Evolutionary conservation across 805 yeast species (phyloP).

Genomic region (Isabelozyma rhagii): DNA sequence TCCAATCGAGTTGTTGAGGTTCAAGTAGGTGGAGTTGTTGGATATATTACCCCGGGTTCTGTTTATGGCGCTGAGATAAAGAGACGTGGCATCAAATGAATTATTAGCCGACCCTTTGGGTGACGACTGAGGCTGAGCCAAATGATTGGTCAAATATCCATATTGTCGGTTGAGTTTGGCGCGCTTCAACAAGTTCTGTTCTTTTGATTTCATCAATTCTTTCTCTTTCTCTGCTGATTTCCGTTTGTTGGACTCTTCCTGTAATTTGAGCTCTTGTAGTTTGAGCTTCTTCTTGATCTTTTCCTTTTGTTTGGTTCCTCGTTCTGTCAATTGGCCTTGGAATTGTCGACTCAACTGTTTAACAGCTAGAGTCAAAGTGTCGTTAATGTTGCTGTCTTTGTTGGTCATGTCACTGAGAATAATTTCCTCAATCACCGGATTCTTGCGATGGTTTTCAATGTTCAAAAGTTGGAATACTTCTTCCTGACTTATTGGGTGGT

Average conservation of each 20-base stretch:
- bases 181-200: constrained; percentile 18
- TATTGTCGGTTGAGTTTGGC: constrained; percentile 28
- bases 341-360: constrained; percentile 17
- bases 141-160: constrained; percentile 32
- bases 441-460: constrained; percentile 2
- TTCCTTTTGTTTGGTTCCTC: constrained; percentile 23
- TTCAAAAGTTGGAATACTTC: constrained; percentile 14
- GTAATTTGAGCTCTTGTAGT: not conserved
- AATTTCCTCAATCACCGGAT: constrained; percentile 17
- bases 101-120: constrained; percentile 4
- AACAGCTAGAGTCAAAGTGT: constrained; percentile 20
- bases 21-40: constrained; percentile 14
- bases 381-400: constrained; percentile 21
- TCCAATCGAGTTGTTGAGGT: constrained; percentile 8
- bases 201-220: constrained; percentile 23
- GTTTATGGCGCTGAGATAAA: constrained; percentile 4
- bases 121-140: constrained; percentile 1
- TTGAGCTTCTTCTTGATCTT: constrained; percentile 7
- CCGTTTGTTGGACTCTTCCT: constrained; percentile 12
- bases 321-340: constrained; percentile 23
- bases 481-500: constrained; percentile 8
- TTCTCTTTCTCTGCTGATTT: constrained; percentile 1
- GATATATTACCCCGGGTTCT: not conserved
- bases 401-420: constrained; percentile 32
- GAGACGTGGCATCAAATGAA: constrained; percentile 4